These are phyloP conservation scores for Bipolaris zeicola DNA, from an alignment of 2,329 filamentous ascomycete species.

Conservation along the genomic window DNA sequence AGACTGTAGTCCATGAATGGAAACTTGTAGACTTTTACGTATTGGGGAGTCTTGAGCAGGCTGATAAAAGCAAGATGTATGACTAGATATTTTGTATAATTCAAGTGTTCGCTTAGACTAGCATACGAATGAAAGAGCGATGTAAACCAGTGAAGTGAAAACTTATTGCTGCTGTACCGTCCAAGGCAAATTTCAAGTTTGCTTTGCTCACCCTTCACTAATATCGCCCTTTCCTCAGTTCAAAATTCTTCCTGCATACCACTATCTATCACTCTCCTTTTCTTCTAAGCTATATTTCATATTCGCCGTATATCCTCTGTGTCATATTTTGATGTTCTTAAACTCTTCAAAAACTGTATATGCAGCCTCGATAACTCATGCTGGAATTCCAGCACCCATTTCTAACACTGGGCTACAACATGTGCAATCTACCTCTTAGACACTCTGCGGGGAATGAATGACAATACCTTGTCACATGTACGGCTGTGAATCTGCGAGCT, in stretches of 20 bases:
- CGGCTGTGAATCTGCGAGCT: constrained; percentile 15
- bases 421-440: background rate
- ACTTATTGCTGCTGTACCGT: background rate
- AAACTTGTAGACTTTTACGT: background rate
- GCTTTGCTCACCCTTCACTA: background rate
- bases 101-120: background rate
- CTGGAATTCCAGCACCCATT: background rate
- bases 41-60: background rate
- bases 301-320: background rate
- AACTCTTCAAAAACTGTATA: background rate
- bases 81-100: background rate
- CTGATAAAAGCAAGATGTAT: background rate
- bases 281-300: background rate
- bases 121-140: no score
- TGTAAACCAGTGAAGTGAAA: background rate
- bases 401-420: background rate
- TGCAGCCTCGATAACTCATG: background rate
- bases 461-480: constrained; percentile 7
- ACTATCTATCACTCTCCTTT: background rate
- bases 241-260: background rate
- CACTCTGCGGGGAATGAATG: background rate
- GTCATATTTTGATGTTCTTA: background rate
- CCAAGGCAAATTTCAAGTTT: background rate
- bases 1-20: background rate
- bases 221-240: background rate